Evolutionary conservation across 2,329 filamentous ascomycete species (phyloP), one percentile per base, ranked within the genome.

Genomic region (Colletotrichum sp.): DNA sequence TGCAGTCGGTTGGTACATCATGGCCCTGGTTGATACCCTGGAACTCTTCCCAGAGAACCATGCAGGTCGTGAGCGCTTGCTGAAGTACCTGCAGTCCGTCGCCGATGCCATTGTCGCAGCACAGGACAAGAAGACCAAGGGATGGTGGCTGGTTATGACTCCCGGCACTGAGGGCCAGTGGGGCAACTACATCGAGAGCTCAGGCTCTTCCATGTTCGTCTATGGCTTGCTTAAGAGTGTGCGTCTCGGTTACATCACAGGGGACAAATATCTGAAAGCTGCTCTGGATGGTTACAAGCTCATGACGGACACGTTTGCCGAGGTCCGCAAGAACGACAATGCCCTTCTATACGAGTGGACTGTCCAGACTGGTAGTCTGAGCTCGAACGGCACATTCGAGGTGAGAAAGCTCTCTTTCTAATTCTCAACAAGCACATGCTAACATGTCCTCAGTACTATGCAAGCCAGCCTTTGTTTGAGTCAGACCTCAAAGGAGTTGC

Each of bases 11-110:
- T 77, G 72, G 76, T 77, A 77, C 69, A 63, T 77, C 66, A 85
- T 90, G 80, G 86, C 85, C 1, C 80, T 90, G 5, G 83, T 89
- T 4, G 89, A 90, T 72, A 83, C 86, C 6, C 83, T 90, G 10
- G 86, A 88, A 60, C 78, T 88, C 12, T 86, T 86, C 75, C 85
- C 85, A 2, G 74, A 81, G 70, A 77, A 79, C 1, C 84, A 86
- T 30, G 78, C 83, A 1, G 86, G 84, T 13, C 84, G 84, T 75
- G 73, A 80, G 13, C 82, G 83, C 69, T 80, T 89, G n/a, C 77
- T 83, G 24, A 78, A 77, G 6, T 87, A 88, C 78, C 86, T 87
- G 68, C 81, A 81, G 5, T 84, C 84, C 5, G 84, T 89, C 3
- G 84, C 88, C 2, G 81, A 82, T 0, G 87, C 85, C 4, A 77